These are phyloP conservation scores for Globisporangium perplexum DNA, from an alignment of 352 stramenopile genomes.

Conservation along the genomic window DNA sequence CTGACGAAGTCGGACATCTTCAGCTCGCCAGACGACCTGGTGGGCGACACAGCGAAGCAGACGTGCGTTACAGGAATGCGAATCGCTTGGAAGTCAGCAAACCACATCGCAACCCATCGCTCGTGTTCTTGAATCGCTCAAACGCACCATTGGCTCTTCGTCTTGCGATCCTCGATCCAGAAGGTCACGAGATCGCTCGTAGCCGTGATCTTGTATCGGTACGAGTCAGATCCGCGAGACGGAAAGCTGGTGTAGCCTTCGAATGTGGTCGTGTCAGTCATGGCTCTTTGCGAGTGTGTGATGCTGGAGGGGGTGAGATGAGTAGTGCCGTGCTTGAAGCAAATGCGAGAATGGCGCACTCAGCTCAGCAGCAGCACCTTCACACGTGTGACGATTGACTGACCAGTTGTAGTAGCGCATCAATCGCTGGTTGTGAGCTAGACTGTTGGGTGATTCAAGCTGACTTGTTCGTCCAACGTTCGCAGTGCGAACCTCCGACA, in stretches of 20 bases:
- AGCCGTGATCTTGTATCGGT: conserved; percentile 5
- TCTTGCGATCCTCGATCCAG: conserved; percentile 4
- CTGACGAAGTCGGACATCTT: neutral
- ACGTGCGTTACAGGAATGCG: too few relatives aligned
- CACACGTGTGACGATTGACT: neutral
- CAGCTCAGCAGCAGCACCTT: neutral
- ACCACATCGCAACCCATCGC: neutral
- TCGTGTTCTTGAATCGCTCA: neutral
- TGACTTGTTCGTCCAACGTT: too few relatives aligned
- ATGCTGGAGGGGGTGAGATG: neutral
- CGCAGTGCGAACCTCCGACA: too few relatives aligned
- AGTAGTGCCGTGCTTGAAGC: neutral
- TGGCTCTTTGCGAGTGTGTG: neutral
- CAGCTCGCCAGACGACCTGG: neutral
- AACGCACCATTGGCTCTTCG: conserved; percentile 7
- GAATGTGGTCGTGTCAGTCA: neutral
- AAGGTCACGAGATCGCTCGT: neutral
- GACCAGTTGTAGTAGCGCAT: neutral
- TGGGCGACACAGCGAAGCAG: too few relatives aligned
- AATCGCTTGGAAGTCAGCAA: neutral
- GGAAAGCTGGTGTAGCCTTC: neutral
- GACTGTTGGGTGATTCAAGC: too few relatives aligned
- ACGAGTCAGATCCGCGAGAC: neutral
- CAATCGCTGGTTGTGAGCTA: too few relatives aligned
- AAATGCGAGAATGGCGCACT: neutral